Conservation (phyloP, 345 rosid genomes). For the Alliaria petiolata region DNA sequence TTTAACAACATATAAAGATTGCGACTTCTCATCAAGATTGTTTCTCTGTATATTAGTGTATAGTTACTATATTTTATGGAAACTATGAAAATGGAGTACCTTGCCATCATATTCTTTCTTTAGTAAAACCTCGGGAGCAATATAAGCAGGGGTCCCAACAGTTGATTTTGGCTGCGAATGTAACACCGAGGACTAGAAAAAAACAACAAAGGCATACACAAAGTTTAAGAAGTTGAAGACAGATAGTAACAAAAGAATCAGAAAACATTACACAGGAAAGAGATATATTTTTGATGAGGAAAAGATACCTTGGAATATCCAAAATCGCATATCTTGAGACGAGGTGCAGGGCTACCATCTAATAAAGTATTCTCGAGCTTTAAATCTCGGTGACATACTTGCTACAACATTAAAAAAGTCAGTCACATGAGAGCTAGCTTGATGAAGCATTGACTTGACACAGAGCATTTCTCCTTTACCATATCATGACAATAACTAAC, state of each 20-base stretch:
- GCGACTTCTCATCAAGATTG: not conserved
- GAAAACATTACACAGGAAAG: not conserved
- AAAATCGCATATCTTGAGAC: conserved; percentile 95
- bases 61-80: conserved; percentile 8
- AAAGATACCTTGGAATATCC: conserved; percentile 93
- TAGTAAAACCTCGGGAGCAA: conserved; percentile 95
- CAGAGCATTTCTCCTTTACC: conserved; percentile 36
- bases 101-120: conserved; percentile 98
- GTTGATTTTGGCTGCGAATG: conserved; percentile 98
- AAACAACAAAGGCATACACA: conserved; percentile 6
- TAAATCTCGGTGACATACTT: conserved; percentile 96
- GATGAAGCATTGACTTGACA: not conserved
- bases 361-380: conserved; percentile 90
- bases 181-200: conserved; percentile 88
- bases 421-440: not conserved
- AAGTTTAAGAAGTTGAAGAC: not conserved
- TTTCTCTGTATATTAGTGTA: not conserved
- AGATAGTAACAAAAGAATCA: not conserved
- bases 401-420: conserved; percentile 37
- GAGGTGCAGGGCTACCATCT: conserved; percentile 98
- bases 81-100: conserved; percentile 43
- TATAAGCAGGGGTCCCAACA: conserved; percentile 99
- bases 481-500: conserved; percentile 89
- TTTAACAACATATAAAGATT: not conserved
- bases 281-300: not conserved